Percentiles rank a stretch among this genome's conserved stretches.
These are phyloP conservation scores for Pythium utonaiense DNA, from an alignment of 352 stramenopile species.

Conservation along the genomic window DNA sequence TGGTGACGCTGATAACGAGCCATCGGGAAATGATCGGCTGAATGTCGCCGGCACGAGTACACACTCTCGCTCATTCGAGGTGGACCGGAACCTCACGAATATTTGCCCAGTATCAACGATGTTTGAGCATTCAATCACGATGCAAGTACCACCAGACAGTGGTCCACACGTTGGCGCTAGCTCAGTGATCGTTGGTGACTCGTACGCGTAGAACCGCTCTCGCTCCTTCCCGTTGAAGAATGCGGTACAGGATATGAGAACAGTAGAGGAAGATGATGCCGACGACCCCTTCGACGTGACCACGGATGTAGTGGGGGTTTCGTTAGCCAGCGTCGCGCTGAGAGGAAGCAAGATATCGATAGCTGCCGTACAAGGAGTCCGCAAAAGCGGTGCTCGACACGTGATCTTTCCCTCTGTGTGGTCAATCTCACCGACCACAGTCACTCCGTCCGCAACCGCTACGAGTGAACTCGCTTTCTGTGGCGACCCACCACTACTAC, in stretches of 20 bases:
- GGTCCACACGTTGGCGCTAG: slow-evolving; percentile 59
- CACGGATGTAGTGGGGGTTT: not conserved
- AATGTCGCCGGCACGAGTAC: slow-evolving; percentile 52
- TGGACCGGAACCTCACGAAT: slow-evolving; percentile 71
- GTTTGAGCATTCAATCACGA: slow-evolving; percentile 59
- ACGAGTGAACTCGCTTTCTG: not conserved
- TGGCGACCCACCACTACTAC: not conserved
- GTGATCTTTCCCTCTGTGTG: slow-evolving; percentile 37
- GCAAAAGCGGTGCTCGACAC: slow-evolving; percentile 53
- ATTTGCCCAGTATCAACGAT: slow-evolving; percentile 73
- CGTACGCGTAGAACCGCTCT: slow-evolving; percentile 65
- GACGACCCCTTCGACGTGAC: not conserved
- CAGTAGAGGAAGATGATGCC: not conserved
- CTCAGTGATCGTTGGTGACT: slow-evolving; percentile 61
- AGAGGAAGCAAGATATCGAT: slow-evolving; percentile 48
- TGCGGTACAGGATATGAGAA: slow-evolving; percentile 13
- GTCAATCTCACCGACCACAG: slow-evolving; percentile 49
- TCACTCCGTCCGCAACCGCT: slow-evolving; percentile 26
- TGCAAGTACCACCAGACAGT: slow-evolving; percentile 40
- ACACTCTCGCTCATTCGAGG: slow-evolving; percentile 55
- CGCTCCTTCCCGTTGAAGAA: slow-evolving; percentile 42
- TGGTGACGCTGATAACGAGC: slow-evolving; percentile 41
- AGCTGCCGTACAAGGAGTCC: slow-evolving; percentile 31
- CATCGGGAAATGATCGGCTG: slow-evolving; percentile 55
- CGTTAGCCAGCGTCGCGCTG: not conserved